Conservation (phyloP, 441 rosid species). For the Capsella rubella region DNA sequence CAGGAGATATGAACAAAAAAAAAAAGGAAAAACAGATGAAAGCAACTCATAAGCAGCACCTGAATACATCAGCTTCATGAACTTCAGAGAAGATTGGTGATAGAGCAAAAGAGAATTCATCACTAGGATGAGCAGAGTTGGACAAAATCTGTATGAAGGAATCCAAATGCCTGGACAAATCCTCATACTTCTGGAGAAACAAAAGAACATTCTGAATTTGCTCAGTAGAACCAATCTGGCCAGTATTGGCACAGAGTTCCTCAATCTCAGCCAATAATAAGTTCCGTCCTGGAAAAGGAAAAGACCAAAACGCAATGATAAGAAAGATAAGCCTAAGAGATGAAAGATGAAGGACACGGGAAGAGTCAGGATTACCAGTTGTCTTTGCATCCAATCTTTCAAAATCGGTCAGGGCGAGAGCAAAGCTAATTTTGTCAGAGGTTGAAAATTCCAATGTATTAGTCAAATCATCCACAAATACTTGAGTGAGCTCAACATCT, state of each 20-base stretch:
- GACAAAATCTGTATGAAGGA: constrained; percentile 76
- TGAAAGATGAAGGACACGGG: not conserved
- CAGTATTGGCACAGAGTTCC: constrained; percentile 61
- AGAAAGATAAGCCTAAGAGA: constrained; percentile 6
- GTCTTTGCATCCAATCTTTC: constrained; percentile 60
- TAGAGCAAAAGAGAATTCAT: constrained; percentile 60
- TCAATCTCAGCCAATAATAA: constrained; percentile 75
- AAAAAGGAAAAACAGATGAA: constrained; percentile 25
- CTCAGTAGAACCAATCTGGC: constrained; percentile 61
- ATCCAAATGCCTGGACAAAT: constrained; percentile 73
- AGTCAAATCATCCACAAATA: constrained; percentile 61
- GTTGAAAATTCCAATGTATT: constrained; percentile 58
- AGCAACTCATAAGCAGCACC: constrained; percentile 50
- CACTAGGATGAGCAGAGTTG: constrained; percentile 59
- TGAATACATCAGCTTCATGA: constrained; percentile 61
- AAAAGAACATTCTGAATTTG: constrained; percentile 74
- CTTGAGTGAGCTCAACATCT: constrained; percentile 57
- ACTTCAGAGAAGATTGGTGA: constrained; percentile 70
- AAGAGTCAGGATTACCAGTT: constrained; percentile 54
- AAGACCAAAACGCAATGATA: constrained; percentile 1
- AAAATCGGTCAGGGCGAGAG: constrained; percentile 75
- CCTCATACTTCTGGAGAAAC: constrained; percentile 84
- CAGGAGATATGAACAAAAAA: constrained; percentile 9
- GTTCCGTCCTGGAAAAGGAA: constrained; percentile 64
- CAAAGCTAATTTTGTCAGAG: constrained; percentile 73